Base-by-base conservation (phyloP, 495 filamentous ascomycete genomes). In the Aspergillus kassunensis region DNA sequence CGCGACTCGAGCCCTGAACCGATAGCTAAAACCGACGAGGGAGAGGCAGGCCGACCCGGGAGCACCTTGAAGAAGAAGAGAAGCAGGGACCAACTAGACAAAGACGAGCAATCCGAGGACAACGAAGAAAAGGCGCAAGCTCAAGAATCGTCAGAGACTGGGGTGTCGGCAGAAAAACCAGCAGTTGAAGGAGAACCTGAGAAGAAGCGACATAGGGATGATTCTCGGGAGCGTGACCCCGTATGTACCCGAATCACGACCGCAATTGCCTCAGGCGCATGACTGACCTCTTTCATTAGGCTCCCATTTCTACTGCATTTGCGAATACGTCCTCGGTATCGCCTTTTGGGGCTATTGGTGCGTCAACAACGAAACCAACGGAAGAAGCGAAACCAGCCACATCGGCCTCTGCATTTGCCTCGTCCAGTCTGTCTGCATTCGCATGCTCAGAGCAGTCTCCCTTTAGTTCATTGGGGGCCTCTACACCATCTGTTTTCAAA, bases 361-460 rank as follows among this genome's bases (percentile, higher is more conserved):
- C 63, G 46, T 51, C 64, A 34, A 62, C 62, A 42, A 49, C 44
- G 31, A 46, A 56, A 30, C 36, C 50, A 40, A 18, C 59, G 50
- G 31, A 62, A 25, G 65, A 63, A 33, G 24, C 61, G 0, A 44
- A 61, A 16, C 55, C 60, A 24, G 59, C 67, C 9, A 71, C 68
- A 49, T 78, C 80, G 13, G 39, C 70, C 39, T 79, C 79, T 55
- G 71, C 70, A 19, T 86, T 86, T 55, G 78, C 75, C 40, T 63
- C 74, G 30, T 79, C 80, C 6, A 71, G 71, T 16, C 60, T 82
- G 51, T 59, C 74, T 49, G 71, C 74, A 7, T 78, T 85, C 53
- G 71, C 81, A 16, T 61, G 64, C 16, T 79, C 81, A 13, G 65
- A 77, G 27, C 61, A 75, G 13, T 85, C 83, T 4, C 79, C 81